phyloP scores from a whole-genome alignment of 1,139 yeast species.

The Candida freyschussii region DNA sequence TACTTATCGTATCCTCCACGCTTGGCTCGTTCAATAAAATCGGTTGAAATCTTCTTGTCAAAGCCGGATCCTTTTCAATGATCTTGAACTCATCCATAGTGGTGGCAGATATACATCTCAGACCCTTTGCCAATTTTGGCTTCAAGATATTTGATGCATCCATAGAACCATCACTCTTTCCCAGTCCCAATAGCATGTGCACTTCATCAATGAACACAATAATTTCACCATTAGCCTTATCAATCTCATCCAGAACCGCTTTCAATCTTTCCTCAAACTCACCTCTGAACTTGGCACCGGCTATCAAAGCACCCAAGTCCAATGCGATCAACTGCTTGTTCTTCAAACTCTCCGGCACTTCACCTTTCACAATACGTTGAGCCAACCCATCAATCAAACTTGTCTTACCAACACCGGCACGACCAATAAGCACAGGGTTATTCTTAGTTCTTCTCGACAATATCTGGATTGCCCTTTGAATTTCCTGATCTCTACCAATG shows the following conservation, averaged over 20 bases:
- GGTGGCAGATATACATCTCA: constrained; percentile 96
- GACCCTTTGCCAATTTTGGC: constrained; percentile 92
- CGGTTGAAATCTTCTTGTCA: constrained; percentile 89
- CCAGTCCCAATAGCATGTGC: constrained; percentile 85
- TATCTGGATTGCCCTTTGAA: constrained; percentile 86
- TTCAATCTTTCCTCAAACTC: constrained; percentile 92
- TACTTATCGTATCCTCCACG: constrained; percentile 87
- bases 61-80: constrained; percentile 88
- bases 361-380: constrained; percentile 83
- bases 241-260: constrained; percentile 79
- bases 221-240: constrained; percentile 70
- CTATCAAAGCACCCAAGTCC: constrained; percentile 83
- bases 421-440: constrained; percentile 89
- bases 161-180: constrained; percentile 92
- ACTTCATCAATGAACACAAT: constrained; percentile 90
- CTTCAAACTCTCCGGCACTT: constrained; percentile 92
- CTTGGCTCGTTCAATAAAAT: constrained; percentile 86
- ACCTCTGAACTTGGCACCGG: constrained; percentile 94
- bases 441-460: constrained; percentile 89
- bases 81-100: constrained; percentile 86
- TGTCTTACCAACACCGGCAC: constrained; percentile 97
- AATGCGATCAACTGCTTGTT: constrained; percentile 76
- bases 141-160: constrained; percentile 92
- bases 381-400: constrained; percentile 96
- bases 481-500: constrained; percentile 94